phyloP scores from a whole-genome alignment of 202 grass and related monocot genomes.

The Setaria italica region DNA sequence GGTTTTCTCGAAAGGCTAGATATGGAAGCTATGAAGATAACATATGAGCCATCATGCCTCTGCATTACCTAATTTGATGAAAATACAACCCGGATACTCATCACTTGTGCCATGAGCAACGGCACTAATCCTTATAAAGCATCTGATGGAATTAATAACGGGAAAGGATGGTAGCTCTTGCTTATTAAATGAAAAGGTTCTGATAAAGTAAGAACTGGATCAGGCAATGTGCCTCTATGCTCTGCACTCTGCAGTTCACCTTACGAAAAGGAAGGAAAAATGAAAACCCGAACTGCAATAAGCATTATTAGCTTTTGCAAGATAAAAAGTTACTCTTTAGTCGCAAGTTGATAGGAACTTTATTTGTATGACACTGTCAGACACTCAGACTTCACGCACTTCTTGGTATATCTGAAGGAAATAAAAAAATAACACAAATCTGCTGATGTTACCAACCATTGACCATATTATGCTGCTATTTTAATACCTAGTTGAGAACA shows the following conservation, averaged over 20 bases:
- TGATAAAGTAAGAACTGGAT: background rate
- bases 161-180: background rate
- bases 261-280: background rate
- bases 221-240: background rate
- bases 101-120: background rate
- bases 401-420: background rate
- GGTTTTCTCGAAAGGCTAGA: constrained; percentile 3
- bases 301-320: background rate
- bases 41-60: background rate
- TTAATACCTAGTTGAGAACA: background rate
- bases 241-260: background rate
- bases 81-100: background rate
- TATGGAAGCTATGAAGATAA: background rate
- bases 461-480: background rate
- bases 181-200: constrained; percentile 7
- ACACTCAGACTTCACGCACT: background rate
- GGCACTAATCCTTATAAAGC: background rate
- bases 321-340: background rate
- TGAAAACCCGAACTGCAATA: background rate
- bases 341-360: background rate
- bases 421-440: background rate
- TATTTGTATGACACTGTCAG: background rate
- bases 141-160: background rate
- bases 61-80: background rate
- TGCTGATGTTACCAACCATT: background rate